A percentile compares a stretch with the other conserved stretches of the same genome.
These are phyloP conservation scores for Priceomyces medius DNA, from an alignment of 805 yeast species.

Conservation along the genomic window DNA sequence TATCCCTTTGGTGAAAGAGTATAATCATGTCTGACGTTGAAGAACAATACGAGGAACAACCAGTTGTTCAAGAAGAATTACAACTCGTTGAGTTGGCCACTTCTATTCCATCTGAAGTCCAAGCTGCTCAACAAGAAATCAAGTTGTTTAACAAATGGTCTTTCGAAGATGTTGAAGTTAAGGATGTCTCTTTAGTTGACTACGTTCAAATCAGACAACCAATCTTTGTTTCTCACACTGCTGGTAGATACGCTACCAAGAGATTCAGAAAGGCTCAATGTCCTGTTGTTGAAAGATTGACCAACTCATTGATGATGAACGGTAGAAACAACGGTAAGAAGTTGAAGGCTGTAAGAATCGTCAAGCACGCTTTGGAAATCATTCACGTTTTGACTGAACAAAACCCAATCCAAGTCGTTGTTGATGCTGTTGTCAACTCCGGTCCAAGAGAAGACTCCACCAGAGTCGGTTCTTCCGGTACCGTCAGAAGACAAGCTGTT, in stretches of 20 bases:
- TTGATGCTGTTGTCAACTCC: conserved; percentile 99
- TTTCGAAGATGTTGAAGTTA: conserved; percentile 94
- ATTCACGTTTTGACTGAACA: conserved; percentile 95
- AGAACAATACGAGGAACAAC: conserved; percentile 58
- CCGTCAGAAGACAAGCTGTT: conserved; percentile 99
- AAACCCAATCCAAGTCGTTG: conserved; percentile 99
- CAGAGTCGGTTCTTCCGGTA: conserved; percentile 99
- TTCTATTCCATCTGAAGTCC: conserved; percentile 94
- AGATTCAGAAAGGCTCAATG: conserved; percentile 99
- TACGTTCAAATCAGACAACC: conserved; percentile 98
- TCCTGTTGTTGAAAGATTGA: conserved; percentile 98
- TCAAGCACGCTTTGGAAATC: conserved; percentile 99
- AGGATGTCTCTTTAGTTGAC: conserved; percentile 97
- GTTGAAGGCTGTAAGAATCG: conserved; percentile 99
- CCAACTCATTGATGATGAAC: conserved; percentile 99
- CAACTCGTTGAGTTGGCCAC: conserved; percentile 87
- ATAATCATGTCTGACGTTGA: conserved; percentile 82
- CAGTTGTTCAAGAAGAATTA: conserved; percentile 82
- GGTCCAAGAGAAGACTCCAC: conserved; percentile 99
- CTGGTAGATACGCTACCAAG: conserved; percentile 99
- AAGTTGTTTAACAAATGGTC: conserved; percentile 99
- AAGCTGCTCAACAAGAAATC: conserved; percentile 92
- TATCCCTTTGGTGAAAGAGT: conserved; percentile 4
- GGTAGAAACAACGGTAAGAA: conserved; percentile 99
- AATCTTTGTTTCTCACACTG: conserved; percentile 97